phyloP scores from a whole-genome alignment of 768 basidiomycete genomes.

The Filobasidium floriforme region DNA sequence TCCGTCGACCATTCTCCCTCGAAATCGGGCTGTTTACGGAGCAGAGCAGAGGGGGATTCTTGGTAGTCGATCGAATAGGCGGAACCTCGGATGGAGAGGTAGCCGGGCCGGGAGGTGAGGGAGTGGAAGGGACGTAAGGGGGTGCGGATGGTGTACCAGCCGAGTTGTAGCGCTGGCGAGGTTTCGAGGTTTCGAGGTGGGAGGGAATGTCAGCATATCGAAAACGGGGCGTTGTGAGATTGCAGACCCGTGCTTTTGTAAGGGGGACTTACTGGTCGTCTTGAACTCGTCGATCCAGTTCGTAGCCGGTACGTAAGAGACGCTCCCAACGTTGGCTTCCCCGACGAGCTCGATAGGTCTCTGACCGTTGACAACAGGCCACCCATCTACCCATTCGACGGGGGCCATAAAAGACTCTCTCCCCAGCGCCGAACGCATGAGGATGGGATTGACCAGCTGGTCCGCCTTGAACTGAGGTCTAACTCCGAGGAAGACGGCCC shows the following conservation, averaged over 20 bases:
- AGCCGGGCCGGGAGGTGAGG: slow-evolving; percentile 18
- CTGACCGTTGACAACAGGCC: slow-evolving; percentile 28
- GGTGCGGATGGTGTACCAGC: slow-evolving; percentile 30
- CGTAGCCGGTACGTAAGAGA: neutral
- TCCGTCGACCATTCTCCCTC: slow-evolving; percentile 8
- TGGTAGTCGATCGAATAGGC: slow-evolving; percentile 15
- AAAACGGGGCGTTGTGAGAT: too few species aligned
- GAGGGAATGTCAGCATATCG: too few species aligned
- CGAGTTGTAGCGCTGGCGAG: slow-evolving; percentile 14
- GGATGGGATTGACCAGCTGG: neutral
- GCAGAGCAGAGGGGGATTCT: slow-evolving; percentile 18
- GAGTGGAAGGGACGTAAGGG: slow-evolving; percentile 17
- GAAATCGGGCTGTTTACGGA: slow-evolving; percentile 24
- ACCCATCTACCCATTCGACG: slow-evolving; percentile 22
- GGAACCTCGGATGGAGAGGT: slow-evolving; percentile 21
- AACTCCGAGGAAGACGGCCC: slow-evolving; percentile 34
- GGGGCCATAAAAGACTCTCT: slow-evolving; percentile 47
- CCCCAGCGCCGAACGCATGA: slow-evolving; percentile 40
- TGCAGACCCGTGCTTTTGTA: neutral
- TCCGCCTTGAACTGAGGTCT: neutral
- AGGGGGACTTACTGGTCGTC: slow-evolving; percentile 4
- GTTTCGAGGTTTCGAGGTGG: too few species aligned
- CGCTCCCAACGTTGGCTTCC: neutral
- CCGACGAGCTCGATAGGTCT: slow-evolving; percentile 20
- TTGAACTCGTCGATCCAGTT: slow-evolving; percentile 13